These are phyloP conservation scores for Ceratobasidium papillatum DNA, from an alignment of 1,284 basidiomycete species.

Conservation along the genomic window DNA sequence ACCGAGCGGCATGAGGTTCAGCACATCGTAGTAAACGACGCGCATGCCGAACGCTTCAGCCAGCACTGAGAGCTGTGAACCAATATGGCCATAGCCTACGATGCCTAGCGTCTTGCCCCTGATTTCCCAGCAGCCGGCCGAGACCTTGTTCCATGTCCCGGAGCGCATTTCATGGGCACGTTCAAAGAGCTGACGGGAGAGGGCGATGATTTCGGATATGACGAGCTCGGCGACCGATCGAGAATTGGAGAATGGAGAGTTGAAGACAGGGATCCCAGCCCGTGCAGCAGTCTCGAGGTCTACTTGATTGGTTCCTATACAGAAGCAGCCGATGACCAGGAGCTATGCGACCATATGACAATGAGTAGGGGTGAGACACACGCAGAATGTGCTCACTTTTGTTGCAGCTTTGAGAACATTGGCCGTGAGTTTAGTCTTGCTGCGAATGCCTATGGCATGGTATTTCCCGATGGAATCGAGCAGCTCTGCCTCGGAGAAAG, in stretches of 20 bases:
- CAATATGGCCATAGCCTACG: constrained; percentile 98
- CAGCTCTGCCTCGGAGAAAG: constrained; percentile 93
- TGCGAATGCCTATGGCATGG: constrained; percentile 95
- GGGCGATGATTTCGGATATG: constrained; percentile 90
- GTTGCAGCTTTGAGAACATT: constrained; percentile 86
- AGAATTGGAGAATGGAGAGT: constrained; percentile 99
- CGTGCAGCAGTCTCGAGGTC: constrained; percentile 86
- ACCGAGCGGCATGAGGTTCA: constrained; percentile 99
- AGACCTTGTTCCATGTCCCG: constrained; percentile 99
- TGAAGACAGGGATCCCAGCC: constrained; percentile 97
- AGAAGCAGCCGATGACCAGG: constrained; percentile 98
- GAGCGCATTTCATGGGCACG: constrained; percentile 87
- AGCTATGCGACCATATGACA: constrained; percentile 63
- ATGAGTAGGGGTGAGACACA: neutral
- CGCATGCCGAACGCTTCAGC: constrained; percentile 97
- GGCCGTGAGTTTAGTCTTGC: constrained; percentile 96
- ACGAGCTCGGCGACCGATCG: constrained; percentile 99
- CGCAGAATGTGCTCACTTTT: constrained; percentile 32
- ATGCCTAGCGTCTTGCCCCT: constrained; percentile 98
- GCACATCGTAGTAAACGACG: constrained; percentile 94
- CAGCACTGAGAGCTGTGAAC: constrained; percentile 95
- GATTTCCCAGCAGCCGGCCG: constrained; percentile 97
- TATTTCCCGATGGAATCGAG: constrained; percentile 86
- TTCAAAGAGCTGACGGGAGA: constrained; percentile 95
- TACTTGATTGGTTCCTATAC: constrained; percentile 99